Base-by-base conservation (phyloP, 352 stramenopile species). In the Phytophthora hibernalis region DNA sequence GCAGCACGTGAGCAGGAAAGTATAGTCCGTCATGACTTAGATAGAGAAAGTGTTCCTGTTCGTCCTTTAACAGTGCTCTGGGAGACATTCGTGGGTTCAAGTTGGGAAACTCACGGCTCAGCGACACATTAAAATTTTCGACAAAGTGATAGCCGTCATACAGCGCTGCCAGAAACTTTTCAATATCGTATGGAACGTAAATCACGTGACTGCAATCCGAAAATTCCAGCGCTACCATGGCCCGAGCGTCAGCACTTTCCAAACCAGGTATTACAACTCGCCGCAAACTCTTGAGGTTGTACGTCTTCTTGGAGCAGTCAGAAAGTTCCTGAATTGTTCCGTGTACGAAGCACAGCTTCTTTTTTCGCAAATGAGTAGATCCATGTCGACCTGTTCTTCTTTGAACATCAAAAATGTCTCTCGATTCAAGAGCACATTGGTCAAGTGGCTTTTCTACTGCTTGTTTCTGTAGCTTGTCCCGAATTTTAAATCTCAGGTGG, bases 101-200 rank as follows among this genome's bases (percentile, higher is more conserved):
- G 44, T 77, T 87, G 7, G 84, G 80, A 43, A 93, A 93, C 44
- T 88, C 83, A n/a, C 69, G 62, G 13, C 68, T 78, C 13, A 93
- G 57, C 15, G 85, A 91, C 22, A 93, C 74, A 42, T 77, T 67
- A 60, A 72, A 79, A 45, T 92, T 93, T n/a, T 82, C 75, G 13
- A 75, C 74, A 43, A 82, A 85, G 6, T 77, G 69, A 67, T 85
- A 90, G 8, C 83, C 82, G 60, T 95, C 86, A 67, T 91, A 91
- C 9, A 95, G 22, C 11, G 82, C 79, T 5, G 74, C 83, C 10
- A 92, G 49, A 21, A 95, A 85, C n/a, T 68, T 74, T 16, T 90
- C 76, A 0, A 79, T 70, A 16, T 93, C 77, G 31, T 78, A 80
- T 3, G 77, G 76, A 5, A 81, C 68, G 52, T 93, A 95, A 16